Evolutionary conservation across 2,329 filamentous ascomycete genomes (phyloP).

Genomic region (Fusarium tuaranense): DNA sequence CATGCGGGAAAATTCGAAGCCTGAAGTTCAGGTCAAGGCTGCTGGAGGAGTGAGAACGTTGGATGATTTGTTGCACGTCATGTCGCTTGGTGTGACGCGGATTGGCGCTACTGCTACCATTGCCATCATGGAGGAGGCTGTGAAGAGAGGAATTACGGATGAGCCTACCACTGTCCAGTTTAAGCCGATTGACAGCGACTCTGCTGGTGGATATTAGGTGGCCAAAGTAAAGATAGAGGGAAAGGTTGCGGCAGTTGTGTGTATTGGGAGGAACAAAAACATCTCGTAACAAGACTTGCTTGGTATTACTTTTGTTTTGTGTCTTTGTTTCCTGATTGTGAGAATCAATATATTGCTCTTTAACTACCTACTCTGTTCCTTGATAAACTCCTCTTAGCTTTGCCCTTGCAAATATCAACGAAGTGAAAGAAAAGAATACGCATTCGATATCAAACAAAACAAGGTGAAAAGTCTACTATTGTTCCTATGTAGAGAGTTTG

Average conservation of each 20-base stretch:
- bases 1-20: conserved; percentile 61
- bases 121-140: conserved; percentile 67
- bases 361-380: neutral
- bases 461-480: neutral
- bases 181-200: conserved; percentile 10
- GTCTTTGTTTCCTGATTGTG: neutral
- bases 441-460: neutral
- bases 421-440: neutral
- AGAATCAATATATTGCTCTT: neutral
- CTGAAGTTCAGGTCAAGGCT: conserved; percentile 66
- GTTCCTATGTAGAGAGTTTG: neutral
- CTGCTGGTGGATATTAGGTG: conserved; percentile 17
- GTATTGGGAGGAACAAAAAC: neutral
- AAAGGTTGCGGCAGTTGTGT: neutral
- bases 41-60: conserved; percentile 68
- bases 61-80: conserved; percentile 66
- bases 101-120: conserved; percentile 68
- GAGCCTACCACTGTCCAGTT: conserved; percentile 34
- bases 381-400: neutral
- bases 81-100: conserved; percentile 64
- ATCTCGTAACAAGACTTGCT: neutral
- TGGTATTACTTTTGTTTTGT: neutral
- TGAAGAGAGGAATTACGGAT: conserved; percentile 58
- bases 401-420: neutral
- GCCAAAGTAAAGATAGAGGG: neutral